These are phyloP conservation scores for Ceratocystis papillata DNA, from an alignment of 2,329 filamentous ascomycete genomes.

Conservation along the genomic window DNA sequence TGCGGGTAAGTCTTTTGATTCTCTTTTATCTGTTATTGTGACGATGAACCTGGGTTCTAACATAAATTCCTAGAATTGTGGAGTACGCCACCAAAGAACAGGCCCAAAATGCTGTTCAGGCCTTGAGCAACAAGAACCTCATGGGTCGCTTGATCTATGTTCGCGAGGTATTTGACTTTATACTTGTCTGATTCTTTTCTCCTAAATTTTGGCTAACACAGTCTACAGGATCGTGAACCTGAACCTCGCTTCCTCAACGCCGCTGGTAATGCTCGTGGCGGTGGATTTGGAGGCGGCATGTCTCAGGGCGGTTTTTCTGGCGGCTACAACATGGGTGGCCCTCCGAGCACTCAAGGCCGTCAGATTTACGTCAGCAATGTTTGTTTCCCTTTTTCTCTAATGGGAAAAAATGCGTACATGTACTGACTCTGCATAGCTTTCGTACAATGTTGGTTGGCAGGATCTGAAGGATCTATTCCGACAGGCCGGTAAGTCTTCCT, in stretches of 20 bases:
- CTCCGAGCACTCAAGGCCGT: slow-evolving; percentile 50
- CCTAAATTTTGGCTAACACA: background rate
- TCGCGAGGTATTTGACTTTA: slow-evolving; percentile 60
- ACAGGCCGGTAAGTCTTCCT: slow-evolving; percentile 68
- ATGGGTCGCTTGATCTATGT: slow-evolving; percentile 99
- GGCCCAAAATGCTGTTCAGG: slow-evolving; percentile 93
- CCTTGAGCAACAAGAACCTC: slow-evolving; percentile 96
- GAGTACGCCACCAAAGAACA: slow-evolving; percentile 99
- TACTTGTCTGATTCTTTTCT: background rate
- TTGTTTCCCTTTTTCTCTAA: slow-evolving; percentile 43
- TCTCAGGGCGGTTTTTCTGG: slow-evolving; percentile 43
- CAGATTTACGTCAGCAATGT: slow-evolving; percentile 98
- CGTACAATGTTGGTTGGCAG: slow-evolving; percentile 96
- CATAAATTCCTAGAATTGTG: slow-evolving; percentile 64
- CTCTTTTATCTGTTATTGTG: background rate
- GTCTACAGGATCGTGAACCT: slow-evolving; percentile 76
- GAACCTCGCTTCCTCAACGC: slow-evolving; percentile 89
- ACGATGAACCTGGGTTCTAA: slow-evolving; percentile 3
- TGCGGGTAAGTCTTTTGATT: slow-evolving; percentile 69
- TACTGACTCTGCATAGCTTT: slow-evolving; percentile 53
- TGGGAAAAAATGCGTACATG: slow-evolving; percentile 24
- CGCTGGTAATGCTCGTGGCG: slow-evolving; percentile 41
- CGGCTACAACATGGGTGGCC: slow-evolving; percentile 41
- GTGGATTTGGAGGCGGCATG: slow-evolving; percentile 40
- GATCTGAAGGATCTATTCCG: slow-evolving; percentile 98